Conservation (phyloP, 176 grass and related monocot species). For the Canna indica region DNA sequence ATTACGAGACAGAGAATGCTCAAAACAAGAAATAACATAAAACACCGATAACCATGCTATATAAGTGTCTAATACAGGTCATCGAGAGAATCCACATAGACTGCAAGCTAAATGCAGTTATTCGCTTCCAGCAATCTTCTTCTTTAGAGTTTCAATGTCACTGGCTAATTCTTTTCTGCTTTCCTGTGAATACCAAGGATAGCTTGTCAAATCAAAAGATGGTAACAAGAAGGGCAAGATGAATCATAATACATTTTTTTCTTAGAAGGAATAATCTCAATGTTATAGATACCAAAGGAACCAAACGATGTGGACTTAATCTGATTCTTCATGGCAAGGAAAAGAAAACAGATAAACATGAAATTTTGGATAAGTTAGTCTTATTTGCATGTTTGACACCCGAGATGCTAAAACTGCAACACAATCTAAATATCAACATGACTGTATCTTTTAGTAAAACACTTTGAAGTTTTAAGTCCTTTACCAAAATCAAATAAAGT, state of each 20-base stretch:
- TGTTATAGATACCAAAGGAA: no score
- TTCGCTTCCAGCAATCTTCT: constrained; percentile 70
- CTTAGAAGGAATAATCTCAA: neutral
- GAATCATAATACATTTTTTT: neutral
- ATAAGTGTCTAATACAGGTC: no score
- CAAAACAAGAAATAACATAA: no score
- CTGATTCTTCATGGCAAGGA: no score
- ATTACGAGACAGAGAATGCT: no score
- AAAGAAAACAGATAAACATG: no score
- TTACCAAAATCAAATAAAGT: neutral
- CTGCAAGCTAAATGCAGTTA: constrained; percentile 21
- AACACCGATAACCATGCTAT: no score
- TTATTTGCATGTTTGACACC: no score
- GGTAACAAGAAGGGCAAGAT: constrained; percentile 8
- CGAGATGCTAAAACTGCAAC: no score
- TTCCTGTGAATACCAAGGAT: constrained; percentile 33
- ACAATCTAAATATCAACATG: no score
- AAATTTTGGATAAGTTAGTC: no score
- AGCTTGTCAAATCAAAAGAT: constrained; percentile 1
- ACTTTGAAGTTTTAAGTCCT: neutral
- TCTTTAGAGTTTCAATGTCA: constrained; percentile 80
- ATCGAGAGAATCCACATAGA: no score
- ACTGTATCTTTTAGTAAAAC: neutral
- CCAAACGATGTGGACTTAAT: neutral
- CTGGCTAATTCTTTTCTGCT: constrained; percentile 74